A percentile compares a stretch with the other conserved stretches of the same genome.
Evolutionary conservation across 2,329 filamentous ascomycete species (phyloP).

Genomic region (Paraconiothyrium brasiliense): DNA sequence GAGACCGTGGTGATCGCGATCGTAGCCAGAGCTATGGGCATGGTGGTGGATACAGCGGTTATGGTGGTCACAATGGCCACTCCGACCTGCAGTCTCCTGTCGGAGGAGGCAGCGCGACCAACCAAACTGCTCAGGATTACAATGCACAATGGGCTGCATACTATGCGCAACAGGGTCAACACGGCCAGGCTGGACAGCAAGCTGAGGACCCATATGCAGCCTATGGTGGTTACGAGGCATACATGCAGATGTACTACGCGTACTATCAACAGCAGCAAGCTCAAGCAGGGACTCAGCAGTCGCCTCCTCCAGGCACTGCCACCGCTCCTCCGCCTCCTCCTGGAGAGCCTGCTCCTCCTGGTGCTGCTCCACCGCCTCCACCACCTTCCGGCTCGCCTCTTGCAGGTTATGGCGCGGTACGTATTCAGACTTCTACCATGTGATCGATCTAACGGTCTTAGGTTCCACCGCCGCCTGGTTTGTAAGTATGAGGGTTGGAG

Average conservation of each 20-base stretch:
- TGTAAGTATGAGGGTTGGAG: slow-evolving; percentile 33
- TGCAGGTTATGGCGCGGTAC: slow-evolving; percentile 46
- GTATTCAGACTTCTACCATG: slow-evolving; percentile 16
- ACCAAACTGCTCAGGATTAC: slow-evolving; percentile 66
- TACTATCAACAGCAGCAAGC: slow-evolving; percentile 41
- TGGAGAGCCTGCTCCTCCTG: slow-evolving; percentile 39
- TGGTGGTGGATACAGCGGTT: slow-evolving; percentile 44
- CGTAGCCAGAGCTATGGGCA: slow-evolving; percentile 54
- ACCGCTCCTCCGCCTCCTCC: slow-evolving; percentile 44
- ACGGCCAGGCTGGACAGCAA: slow-evolving; percentile 75
- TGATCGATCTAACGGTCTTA: slow-evolving; percentile 12
- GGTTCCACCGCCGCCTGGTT: slow-evolving; percentile 46
- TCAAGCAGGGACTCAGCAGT: slow-evolving; percentile 35
- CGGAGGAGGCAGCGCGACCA: slow-evolving; percentile 55
- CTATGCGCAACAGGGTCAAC: slow-evolving; percentile 74
- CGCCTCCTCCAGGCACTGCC: slow-evolving; percentile 39
- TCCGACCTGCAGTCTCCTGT: slow-evolving; percentile 48
- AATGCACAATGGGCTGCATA: slow-evolving; percentile 79
- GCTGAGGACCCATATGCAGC: slow-evolving; percentile 12
- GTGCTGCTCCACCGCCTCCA: slow-evolving; percentile 44
- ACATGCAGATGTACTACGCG: slow-evolving; percentile 43
- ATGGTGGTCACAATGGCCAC: slow-evolving; percentile 32
- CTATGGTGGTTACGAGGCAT: slow-evolving; percentile 76
- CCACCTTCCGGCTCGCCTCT: slow-evolving; percentile 46
- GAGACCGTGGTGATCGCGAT: slow-evolving; percentile 53